Base-by-base conservation (phyloP, 1,284 basidiomycete species). In the Cutaneotrichosporon sp. region DNA sequence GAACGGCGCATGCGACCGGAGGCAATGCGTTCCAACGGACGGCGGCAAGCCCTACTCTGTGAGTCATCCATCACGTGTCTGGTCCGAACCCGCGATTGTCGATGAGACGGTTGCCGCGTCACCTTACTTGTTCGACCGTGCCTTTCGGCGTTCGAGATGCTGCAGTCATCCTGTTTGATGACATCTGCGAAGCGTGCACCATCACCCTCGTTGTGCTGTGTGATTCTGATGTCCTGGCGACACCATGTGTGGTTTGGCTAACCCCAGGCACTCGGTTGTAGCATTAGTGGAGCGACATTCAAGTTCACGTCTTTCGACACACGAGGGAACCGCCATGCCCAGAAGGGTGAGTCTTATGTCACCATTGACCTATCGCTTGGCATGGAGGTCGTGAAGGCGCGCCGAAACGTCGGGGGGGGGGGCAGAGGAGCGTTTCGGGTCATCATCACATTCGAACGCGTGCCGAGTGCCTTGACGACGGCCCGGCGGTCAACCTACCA, bases 301-400 rank as follows among this genome's bases (percentile, higher is more conserved):
- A 99, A 99, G 78, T 98, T 99, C 72, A 97, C 95, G 1, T 90
- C 98, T 3, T 83, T 98, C 0, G 95, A 98, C 71, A 94, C 95
- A 0, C 87, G 87, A n/a, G 95, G 95, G 4, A 83, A 85, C 53
- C 86, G 95, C 27, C 88, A 92, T 1, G 94, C 95, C 18, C 93
- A 95, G 38, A 91, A 94, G 83, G 87, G 91, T 89, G 62, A 55
- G 78, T 70, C 20, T 33, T 5, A 24, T 25, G 22, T 24, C 45
- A 25, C 18, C 22, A 25, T n/a, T n/a, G 38, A 42, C 38, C 18
- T 42, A 42, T 42, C 18, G 18, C 38, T 42, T n/a, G 38, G 38
- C 18, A n/a, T 42, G 38, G 38, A 5, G 38, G 38, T 42, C 4
- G 38, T 42, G 38, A 42, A n/a, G 18, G 18, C 18, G 38, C 4